Percentiles rank a stretch among this genome's conserved stretches.
phyloP scores from a whole-genome alignment of 768 basidiomycete genomes.

The Psilocybe sp. region DNA sequence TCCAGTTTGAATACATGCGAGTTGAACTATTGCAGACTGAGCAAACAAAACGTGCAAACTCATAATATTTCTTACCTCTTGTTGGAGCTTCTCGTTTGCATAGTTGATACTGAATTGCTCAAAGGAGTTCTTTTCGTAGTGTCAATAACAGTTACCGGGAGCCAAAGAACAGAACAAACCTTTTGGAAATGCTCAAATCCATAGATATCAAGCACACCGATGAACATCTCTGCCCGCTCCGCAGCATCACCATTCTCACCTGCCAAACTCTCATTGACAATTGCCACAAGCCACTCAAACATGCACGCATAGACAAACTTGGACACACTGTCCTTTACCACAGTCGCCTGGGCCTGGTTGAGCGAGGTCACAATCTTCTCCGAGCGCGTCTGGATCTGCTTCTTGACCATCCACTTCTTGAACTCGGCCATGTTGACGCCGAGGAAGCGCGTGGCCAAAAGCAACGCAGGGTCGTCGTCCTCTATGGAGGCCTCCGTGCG shows the following conservation, averaged over 20 bases:
- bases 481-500: conserved; percentile 83
- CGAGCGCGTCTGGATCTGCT: conserved; percentile 89
- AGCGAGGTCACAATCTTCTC: conserved; percentile 94
- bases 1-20: conserved; percentile 99
- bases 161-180: conserved; percentile 33
- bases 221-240: conserved; percentile 94
- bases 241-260: conserved; percentile 94
- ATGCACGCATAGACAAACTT: conserved; percentile 99
- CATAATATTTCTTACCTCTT: conserved; percentile 64
- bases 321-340: conserved; percentile 93
- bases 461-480: conserved; percentile 77
- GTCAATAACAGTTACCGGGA: neutral
- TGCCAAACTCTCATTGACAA: conserved; percentile 94
- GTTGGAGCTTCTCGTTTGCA: conserved; percentile 96
- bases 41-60: conserved; percentile 5
- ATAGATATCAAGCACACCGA: conserved; percentile 97
- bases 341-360: conserved; percentile 84
- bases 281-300: conserved; percentile 97
- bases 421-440: conserved; percentile 90
- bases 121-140: conserved; percentile 65
- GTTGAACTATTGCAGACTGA: conserved; percentile 67
- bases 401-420: conserved; percentile 99
- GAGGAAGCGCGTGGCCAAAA: conserved; percentile 83
- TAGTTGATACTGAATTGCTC: conserved; percentile 99
- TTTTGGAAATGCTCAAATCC: conserved; percentile 98